These are phyloP conservation scores for Diospyros lotus DNA, from an alignment of 148 eudicot genomes.

Conservation along the genomic window DNA sequence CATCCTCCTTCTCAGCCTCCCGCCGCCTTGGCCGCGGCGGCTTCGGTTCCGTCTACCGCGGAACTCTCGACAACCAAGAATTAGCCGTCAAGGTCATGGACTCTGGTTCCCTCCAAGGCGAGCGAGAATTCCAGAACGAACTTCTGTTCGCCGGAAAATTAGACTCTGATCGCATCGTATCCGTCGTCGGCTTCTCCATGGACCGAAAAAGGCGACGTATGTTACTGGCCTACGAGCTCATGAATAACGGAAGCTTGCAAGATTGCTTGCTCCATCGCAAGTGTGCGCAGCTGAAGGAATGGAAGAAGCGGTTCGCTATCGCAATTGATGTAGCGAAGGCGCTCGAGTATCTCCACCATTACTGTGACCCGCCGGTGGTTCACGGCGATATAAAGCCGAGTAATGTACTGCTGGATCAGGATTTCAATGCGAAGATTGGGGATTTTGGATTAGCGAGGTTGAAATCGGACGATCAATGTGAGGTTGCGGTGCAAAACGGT, in stretches of 20 bases:
- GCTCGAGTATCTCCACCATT: slow-evolving; percentile 64
- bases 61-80: slow-evolving; percentile 20
- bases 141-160: slow-evolving; percentile 50
- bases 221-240: slow-evolving; percentile 80
- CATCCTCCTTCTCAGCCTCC: slow-evolving; percentile 46
- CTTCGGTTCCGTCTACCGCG: slow-evolving; percentile 73
- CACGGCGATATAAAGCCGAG: slow-evolving; percentile 98
- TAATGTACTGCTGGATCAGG: slow-evolving; percentile 60
- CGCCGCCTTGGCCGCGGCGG: slow-evolving; percentile 84
- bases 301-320: slow-evolving; percentile 50
- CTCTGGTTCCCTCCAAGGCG: slow-evolving; percentile 78
- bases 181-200: slow-evolving; percentile 67
- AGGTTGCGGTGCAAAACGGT: slow-evolving; percentile 17
- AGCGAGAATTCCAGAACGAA: slow-evolving; percentile 95
- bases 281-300: slow-evolving; percentile 40
- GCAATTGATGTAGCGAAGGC: slow-evolving; percentile 69
- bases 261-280: slow-evolving; percentile 69
- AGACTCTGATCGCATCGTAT: slow-evolving; percentile 42
- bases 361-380: slow-evolving; percentile 67
- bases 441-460: slow-evolving; percentile 91
- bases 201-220: slow-evolving; percentile 56
- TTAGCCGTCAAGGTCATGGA: slow-evolving; percentile 84
- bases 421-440: slow-evolving; percentile 63
- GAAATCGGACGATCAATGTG: slow-evolving; percentile 36
- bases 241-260: slow-evolving; percentile 83